A percentile compares a stretch with the other conserved stretches of the same genome.
phyloP scores from a whole-genome alignment of 352 stramenopile species.

The Aphanomyces invadans region DNA sequence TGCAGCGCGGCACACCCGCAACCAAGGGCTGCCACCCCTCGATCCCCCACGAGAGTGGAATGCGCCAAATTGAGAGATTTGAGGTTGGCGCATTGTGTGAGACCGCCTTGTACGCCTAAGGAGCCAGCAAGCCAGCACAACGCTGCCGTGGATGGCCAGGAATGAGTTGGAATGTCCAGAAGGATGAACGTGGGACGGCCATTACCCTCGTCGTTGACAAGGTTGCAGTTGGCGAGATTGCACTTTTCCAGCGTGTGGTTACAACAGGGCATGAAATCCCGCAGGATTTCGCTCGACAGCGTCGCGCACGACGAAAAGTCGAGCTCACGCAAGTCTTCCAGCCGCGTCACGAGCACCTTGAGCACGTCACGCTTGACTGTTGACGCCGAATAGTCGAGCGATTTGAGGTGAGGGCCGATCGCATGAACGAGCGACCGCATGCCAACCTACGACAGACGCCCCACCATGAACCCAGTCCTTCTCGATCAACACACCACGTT shows the following conservation, averaged over 20 bases:
- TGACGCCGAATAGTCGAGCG: constrained; percentile 46
- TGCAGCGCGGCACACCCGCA: constrained; percentile 45
- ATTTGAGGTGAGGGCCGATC: constrained; percentile 38
- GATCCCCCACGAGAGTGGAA: constrained; percentile 46
- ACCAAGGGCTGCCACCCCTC: constrained; percentile 44
- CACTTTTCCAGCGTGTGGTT: constrained; percentile 43
- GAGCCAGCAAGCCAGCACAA: constrained; percentile 61
- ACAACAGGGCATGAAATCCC: constrained; percentile 67
- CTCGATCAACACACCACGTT: not conserved
- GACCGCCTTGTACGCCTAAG: constrained; percentile 49
- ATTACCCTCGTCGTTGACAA: constrained; percentile 54
- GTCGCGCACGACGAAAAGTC: constrained; percentile 52
- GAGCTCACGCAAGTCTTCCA: constrained; percentile 45
- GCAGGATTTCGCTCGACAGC: constrained; percentile 47
- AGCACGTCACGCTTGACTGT: constrained; percentile 44
- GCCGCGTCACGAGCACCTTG: constrained; percentile 62
- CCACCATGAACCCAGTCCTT: not conserved
- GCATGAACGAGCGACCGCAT: constrained; percentile 61
- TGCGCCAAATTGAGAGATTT: constrained; percentile 65
- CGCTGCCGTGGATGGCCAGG: constrained; percentile 20
- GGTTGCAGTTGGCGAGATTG: constrained; percentile 48
- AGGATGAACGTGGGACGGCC: too few relatives aligned
- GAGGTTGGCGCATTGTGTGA: constrained; percentile 51
- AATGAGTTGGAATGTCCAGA: too few relatives aligned
- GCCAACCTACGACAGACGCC: constrained; percentile 35